Conservation (phyloP, 805 yeast species). For the Wickerhamiella parazyma region DNA sequence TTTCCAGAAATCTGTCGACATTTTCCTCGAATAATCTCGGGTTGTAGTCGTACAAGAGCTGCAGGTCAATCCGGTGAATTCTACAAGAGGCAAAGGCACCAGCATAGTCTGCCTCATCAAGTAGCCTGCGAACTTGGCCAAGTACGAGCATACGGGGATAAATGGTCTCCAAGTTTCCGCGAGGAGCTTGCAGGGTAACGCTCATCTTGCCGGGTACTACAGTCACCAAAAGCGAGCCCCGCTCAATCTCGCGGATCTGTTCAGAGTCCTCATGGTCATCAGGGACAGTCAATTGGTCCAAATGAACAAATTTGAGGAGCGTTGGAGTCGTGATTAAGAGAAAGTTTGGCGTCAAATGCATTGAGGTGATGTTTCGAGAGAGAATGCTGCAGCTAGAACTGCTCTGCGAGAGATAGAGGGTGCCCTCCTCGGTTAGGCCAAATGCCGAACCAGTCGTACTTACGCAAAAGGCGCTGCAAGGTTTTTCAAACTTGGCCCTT, state of each 20-base stretch:
- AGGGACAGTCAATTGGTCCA: slow-evolving; percentile 31
- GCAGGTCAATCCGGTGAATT: slow-evolving; percentile 82
- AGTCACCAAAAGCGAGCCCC: slow-evolving; percentile 78
- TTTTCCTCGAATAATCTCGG: slow-evolving; percentile 55
- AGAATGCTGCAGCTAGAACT: slow-evolving; percentile 3
- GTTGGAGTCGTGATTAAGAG: slow-evolving; percentile 77
- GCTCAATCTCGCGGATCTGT: slow-evolving; percentile 74
- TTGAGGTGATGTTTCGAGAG: slow-evolving; percentile 69
- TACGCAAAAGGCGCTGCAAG: slow-evolving; percentile 38
- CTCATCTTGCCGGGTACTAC: slow-evolving; percentile 71
- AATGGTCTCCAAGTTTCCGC: slow-evolving; percentile 92
- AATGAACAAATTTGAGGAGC: slow-evolving; percentile 66
- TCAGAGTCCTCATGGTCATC: slow-evolving; percentile 33
- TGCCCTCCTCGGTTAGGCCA: slow-evolving; percentile 68
- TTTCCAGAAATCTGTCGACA: slow-evolving; percentile 49
- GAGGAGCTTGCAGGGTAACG: slow-evolving; percentile 80
- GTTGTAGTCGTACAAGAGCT: slow-evolving; percentile 75
- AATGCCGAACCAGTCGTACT: slow-evolving; percentile 32
- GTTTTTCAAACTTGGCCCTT: slow-evolving; percentile 46
- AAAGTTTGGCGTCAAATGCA: slow-evolving; percentile 43
- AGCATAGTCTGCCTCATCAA: slow-evolving; percentile 42
- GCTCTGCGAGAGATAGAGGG: slow-evolving; percentile 42
- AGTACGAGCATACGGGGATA: slow-evolving; percentile 87
- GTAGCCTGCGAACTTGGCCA: slow-evolving; percentile 61
- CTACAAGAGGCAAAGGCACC: slow-evolving; percentile 78